Percentiles rank a stretch among this genome's conserved stretches.
These are phyloP conservation scores for Backusella westeae DNA, from an alignment of 192 early-diverging fungal genomes.

Conservation along the genomic window DNA sequence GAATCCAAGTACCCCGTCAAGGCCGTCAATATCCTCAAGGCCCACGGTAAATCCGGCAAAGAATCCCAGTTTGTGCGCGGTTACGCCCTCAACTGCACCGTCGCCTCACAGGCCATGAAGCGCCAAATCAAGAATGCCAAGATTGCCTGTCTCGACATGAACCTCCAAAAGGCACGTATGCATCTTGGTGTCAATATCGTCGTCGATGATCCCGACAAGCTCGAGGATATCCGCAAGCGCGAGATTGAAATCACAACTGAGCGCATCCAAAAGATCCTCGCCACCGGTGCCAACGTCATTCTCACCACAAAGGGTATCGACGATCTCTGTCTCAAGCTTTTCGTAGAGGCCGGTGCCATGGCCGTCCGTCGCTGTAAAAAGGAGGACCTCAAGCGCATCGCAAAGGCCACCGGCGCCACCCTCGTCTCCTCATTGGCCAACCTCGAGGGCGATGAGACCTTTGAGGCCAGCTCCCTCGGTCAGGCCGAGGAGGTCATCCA, in stretches of 20 bases:
- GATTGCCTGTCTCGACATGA: constrained; percentile 98
- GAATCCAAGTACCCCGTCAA: constrained; percentile 95
- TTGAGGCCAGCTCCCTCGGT: constrained; percentile 86
- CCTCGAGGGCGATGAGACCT: constrained; percentile 97
- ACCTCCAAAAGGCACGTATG: constrained; percentile 98
- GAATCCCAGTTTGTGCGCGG: constrained; percentile 90
- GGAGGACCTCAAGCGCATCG: constrained; percentile 97
- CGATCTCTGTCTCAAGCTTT: constrained; percentile 97
- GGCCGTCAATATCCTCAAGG: constrained; percentile 96
- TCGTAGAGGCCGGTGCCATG: constrained; percentile 98
- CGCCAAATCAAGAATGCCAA: constrained; percentile 85
- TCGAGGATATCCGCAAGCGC: constrained; percentile 93
- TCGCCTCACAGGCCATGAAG: constrained; percentile 95
- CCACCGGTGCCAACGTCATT: constrained; percentile 94
- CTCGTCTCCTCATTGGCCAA: constrained; percentile 94
- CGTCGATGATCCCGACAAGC: constrained; percentile 96
- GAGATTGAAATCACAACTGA: constrained; percentile 91
- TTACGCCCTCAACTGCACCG: constrained; percentile 97
- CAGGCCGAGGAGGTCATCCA: constrained; percentile 95
- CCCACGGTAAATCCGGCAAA: constrained; percentile 88
- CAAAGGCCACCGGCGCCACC: constrained; percentile 95
- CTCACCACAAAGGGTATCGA: constrained; percentile 99
- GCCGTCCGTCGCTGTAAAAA: constrained; percentile 94
- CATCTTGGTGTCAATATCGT: constrained; percentile 97
- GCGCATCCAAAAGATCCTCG: constrained; percentile 92